Conservation (phyloP, 1,284 basidiomycete species). For the Cutaneotrichosporon arboriforme region DNA sequence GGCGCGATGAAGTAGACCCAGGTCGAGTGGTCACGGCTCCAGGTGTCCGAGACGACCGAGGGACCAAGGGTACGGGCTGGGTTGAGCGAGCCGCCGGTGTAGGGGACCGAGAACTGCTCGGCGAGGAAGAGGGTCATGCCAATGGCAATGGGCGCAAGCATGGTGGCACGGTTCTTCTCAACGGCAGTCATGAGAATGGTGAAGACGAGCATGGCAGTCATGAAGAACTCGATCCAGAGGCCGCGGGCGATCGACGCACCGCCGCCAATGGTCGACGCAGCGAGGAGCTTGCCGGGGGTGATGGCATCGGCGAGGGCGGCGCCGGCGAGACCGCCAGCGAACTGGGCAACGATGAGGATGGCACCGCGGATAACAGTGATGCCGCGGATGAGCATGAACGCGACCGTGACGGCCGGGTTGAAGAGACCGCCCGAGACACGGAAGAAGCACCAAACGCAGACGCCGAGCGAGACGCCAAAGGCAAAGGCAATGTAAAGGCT, state of each 20-base stretch:
- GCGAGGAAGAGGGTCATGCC: slow-evolving; percentile 51
- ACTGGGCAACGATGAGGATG: slow-evolving; percentile 47
- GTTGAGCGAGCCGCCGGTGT: slow-evolving; percentile 48
- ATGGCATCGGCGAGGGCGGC: slow-evolving; percentile 47
- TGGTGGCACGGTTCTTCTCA: slow-evolving; percentile 52
- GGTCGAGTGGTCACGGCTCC: slow-evolving; percentile 30
- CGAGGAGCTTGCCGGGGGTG: slow-evolving; percentile 42
- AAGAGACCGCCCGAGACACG: slow-evolving; percentile 47
- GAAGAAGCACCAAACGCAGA: slow-evolving; percentile 51
- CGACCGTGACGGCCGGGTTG: slow-evolving; percentile 51
- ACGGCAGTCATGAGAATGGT: slow-evolving; percentile 51
- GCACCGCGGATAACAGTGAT: slow-evolving; percentile 46
- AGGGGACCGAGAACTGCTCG: slow-evolving; percentile 49
- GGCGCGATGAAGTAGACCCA: slow-evolving; percentile 49
- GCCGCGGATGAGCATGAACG: slow-evolving; percentile 49
- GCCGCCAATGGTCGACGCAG: slow-evolving; percentile 44
- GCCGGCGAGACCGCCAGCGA: slow-evolving; percentile 50
- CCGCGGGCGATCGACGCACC: slow-evolving; percentile 37
- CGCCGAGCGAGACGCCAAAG: slow-evolving; percentile 50
- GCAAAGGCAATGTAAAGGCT: slow-evolving; percentile 50
- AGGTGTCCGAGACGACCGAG: slow-evolving; percentile 36
- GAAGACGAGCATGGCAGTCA: slow-evolving; percentile 47
- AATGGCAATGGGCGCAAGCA: slow-evolving; percentile 53
- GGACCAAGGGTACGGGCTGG: slow-evolving; percentile 48
- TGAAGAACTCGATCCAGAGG: slow-evolving; percentile 50